Evolutionary conservation across 73 alveolate genomes (phyloP).

Genomic region (Effrenium voratum): DNA sequence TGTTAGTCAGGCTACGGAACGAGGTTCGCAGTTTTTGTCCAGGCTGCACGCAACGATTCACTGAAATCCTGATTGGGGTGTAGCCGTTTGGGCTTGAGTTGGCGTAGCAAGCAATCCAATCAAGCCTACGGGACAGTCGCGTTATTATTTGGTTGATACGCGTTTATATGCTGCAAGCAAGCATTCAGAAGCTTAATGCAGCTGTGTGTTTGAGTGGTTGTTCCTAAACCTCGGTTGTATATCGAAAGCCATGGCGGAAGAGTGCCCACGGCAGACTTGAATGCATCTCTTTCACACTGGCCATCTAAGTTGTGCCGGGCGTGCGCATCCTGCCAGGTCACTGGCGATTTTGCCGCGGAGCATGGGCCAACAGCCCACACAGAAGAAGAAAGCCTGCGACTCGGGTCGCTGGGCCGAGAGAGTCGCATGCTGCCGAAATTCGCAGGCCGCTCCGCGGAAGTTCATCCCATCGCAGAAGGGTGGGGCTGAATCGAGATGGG

Average conservation of each 20-base stretch:
- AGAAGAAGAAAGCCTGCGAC: slow-evolving; percentile 57
- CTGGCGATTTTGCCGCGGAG: slow-evolving; percentile 91
- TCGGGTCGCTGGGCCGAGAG: neutral
- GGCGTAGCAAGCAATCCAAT: no score
- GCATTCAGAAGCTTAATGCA: no score
- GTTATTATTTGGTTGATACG: no score
- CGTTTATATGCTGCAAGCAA: no score
- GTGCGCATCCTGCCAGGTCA: slow-evolving; percentile 63
- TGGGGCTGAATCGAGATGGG: neutral
- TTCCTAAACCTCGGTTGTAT: no score
- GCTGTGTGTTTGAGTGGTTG: no score
- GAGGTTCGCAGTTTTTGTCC: no score
- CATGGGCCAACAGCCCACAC: slow-evolving; percentile 87
- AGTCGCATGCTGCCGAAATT: neutral
- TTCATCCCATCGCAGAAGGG: slow-evolving; percentile 91
- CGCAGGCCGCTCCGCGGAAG: slow-evolving; percentile 77
- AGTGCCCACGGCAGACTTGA: neutral
- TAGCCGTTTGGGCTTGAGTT: no score
- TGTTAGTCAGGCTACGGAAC: no score
- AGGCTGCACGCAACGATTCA: no score
- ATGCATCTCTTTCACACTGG: neutral
- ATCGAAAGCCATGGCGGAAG: slow-evolving; percentile 80
- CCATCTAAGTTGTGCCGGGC: neutral
- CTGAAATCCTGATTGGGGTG: no score
- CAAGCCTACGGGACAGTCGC: no score